Percentiles rank a stretch among this genome's conserved stretches.
Conservation (phyloP, 2,329 filamentous ascomycete species). For the Trichoderma sp. region DNA sequence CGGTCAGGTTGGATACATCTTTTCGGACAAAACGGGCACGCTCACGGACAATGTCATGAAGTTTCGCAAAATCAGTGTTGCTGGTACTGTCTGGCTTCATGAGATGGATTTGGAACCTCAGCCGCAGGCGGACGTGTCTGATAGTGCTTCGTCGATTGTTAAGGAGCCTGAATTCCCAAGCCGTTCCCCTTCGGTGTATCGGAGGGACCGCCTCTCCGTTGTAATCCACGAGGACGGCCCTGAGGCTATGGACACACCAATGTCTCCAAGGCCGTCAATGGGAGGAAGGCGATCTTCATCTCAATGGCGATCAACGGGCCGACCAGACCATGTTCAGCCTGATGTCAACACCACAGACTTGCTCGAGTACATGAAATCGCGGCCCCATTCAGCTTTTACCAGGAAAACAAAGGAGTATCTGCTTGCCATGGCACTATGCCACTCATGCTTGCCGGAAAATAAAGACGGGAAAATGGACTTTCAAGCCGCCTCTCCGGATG, state of each 20-base stretch:
- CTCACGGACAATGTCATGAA: constrained; percentile 95
- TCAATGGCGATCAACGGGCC: constrained; percentile 49
- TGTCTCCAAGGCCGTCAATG: constrained; percentile 34
- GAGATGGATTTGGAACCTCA: constrained; percentile 62
- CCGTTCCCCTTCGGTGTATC: constrained; percentile 30
- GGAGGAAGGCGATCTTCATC: constrained; percentile 46
- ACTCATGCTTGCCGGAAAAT: constrained; percentile 84
- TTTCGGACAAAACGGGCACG: constrained; percentile 93
- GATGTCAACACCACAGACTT: constrained; percentile 69
- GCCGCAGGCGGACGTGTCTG: constrained; percentile 24
- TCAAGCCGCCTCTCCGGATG: constrained; percentile 87
- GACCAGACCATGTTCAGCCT: constrained; percentile 51
- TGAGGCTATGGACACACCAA: constrained; percentile 23
- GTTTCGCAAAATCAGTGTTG: constrained; percentile 88
- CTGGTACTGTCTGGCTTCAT: constrained; percentile 85
- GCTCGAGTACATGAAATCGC: constrained; percentile 70
- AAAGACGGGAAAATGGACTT: constrained; percentile 70
- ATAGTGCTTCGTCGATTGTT: background rate
- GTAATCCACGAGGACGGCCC: constrained; percentile 34
- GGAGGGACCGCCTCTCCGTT: constrained; percentile 30
- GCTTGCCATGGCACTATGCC: constrained; percentile 80
- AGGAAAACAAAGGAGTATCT: constrained; percentile 79
- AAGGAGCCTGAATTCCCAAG: constrained; percentile 13
- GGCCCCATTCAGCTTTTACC: constrained; percentile 75
- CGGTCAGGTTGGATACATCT: constrained; percentile 85